These are phyloP conservation scores for Sporothrix brasiliensis DNA, from an alignment of 2,329 filamentous ascomycete species.

Conservation along the genomic window DNA sequence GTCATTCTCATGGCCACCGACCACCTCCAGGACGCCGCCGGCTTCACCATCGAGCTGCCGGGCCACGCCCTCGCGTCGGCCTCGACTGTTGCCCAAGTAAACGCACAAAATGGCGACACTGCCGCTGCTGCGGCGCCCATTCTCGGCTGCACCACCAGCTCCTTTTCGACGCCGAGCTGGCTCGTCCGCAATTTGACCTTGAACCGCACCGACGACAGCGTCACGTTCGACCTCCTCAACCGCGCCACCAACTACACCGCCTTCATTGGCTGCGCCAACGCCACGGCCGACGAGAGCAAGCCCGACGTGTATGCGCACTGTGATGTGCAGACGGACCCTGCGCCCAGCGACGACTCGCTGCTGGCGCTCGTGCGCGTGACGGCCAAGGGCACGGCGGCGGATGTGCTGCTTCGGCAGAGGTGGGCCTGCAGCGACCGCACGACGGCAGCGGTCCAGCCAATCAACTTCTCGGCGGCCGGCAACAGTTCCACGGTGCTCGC, in stretches of 20 bases:
- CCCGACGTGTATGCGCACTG: slow-evolving; percentile 5
- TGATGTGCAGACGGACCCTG: not conserved
- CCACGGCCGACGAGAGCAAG: not conserved
- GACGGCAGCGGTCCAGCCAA: slow-evolving; percentile 24
- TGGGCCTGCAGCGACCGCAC: slow-evolving; percentile 38
- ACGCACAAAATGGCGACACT: no score
- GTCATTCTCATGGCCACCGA: slow-evolving; percentile 4
- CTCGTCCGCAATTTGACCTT: slow-evolving; percentile 36
- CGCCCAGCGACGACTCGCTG: slow-evolving; percentile 29
- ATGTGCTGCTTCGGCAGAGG: slow-evolving; percentile 35
- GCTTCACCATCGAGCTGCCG: not conserved
- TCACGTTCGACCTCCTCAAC: slow-evolving; percentile 36
- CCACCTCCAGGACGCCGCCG: not conserved
- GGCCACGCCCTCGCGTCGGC: slow-evolving; percentile 4
- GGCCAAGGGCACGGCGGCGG: slow-evolving; percentile 11
- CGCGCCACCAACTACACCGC: slow-evolving; percentile 37
- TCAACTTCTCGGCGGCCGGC: slow-evolving; percentile 36
- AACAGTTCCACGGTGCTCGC: slow-evolving; percentile 31
- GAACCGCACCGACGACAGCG: not conserved
- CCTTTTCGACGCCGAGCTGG: slow-evolving; percentile 39
- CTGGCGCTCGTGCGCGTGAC: slow-evolving; percentile 29
- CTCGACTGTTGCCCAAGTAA: not conserved
- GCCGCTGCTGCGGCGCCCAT: not conserved
- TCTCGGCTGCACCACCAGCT: slow-evolving; percentile 37
- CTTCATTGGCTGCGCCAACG: slow-evolving; percentile 32